Evolutionary conservation across 176 grass and related monocot genomes (phyloP), one percentile per base, ranked within the genome.

Genomic region (Metroxylon sagu): DNA sequence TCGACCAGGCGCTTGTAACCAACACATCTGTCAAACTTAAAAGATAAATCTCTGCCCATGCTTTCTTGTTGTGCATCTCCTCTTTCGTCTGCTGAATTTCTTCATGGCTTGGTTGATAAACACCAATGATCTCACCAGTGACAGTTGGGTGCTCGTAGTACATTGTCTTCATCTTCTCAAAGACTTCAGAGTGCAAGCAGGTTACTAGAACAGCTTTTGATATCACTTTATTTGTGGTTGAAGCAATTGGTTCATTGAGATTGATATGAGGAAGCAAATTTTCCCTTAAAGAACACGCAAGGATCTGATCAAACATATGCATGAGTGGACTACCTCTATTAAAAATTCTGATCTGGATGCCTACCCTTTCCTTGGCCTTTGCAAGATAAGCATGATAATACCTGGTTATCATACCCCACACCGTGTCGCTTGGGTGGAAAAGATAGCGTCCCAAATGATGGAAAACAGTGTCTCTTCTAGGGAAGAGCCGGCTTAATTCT

Each of bases 21-120:
- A 67, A 27, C 7, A 31, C 52, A 16, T 66, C 64, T 23, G 49
- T 67, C 5, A 67, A 55, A 51, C 65, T 67, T 6, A 66, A n/a
- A 23, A 66, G 64, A 49, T 66, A 66, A 18, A 66, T 66, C 49
- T 66, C 64, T 50, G 64, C 48, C 19, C 52, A 23, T 2, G 64
- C 64, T 49, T 66, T 66, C 14, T 25, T 14, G 63, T 66, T 66
- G 49, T 66, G 63, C 15, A 19, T 26, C 49, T 66, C 49, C 49
- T 18, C 6, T 21, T 66, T 49, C 63, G 63, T 66, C 5, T 48
- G 63, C 63, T 66, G 63, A 48, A 12, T 0, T 25, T 66, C 63
- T 48, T 66, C 63, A 25, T 66, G 63, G 48, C 63, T 66, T 25
- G 63, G 63, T 49, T 66, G 63, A 49, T 52, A 66, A 16, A 66